Conservation (phyloP, 495 filamentous ascomycete species). For the Amorphotheca resinae region DNA sequence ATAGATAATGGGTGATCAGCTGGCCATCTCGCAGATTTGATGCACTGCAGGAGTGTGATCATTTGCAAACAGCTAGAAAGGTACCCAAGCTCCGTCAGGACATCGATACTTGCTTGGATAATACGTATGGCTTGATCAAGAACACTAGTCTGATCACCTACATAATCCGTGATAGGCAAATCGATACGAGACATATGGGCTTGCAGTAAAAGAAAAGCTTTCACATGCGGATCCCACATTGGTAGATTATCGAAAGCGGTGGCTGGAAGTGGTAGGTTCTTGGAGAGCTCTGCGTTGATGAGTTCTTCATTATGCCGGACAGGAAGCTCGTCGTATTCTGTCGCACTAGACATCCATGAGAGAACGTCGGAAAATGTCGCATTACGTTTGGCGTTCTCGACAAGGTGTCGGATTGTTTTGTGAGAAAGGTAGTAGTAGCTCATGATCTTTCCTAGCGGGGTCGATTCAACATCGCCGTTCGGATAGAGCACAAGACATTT, state of each 20-base stretch:
- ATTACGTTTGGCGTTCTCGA: slow-evolving; percentile 59
- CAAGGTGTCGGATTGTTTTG: slow-evolving; percentile 78
- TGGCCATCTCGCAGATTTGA: slow-evolving; percentile 90
- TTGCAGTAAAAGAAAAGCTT: slow-evolving; percentile 87
- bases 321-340: slow-evolving; percentile 94
- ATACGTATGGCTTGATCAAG: slow-evolving; percentile 96
- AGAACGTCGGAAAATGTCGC: slow-evolving; percentile 79
- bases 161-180: slow-evolving; percentile 92
- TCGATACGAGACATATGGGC: slow-evolving; percentile 88
- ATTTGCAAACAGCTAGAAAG: slow-evolving; percentile 60
- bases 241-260: slow-evolving; percentile 50
- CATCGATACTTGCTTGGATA: slow-evolving; percentile 81
- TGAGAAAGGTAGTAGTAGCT: slow-evolving; percentile 98
- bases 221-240: slow-evolving; percentile 98
- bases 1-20: slow-evolving; percentile 67
- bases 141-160: slow-evolving; percentile 74
- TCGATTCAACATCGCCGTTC: slow-evolving; percentile 84
- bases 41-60: slow-evolving; percentile 75
- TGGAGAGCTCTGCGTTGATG: slow-evolving; percentile 85
- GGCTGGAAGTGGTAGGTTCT: slow-evolving; percentile 57
- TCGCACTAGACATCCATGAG: slow-evolving; percentile 84
- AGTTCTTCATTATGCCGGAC: slow-evolving; percentile 99
- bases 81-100: slow-evolving; percentile 83
- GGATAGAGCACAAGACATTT: slow-evolving; percentile 67
- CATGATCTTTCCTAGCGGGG: slow-evolving; percentile 92